Conservation (phyloP, 2,329 filamentous ascomycete genomes). For the Trichoderma brevicompactum region DNA sequence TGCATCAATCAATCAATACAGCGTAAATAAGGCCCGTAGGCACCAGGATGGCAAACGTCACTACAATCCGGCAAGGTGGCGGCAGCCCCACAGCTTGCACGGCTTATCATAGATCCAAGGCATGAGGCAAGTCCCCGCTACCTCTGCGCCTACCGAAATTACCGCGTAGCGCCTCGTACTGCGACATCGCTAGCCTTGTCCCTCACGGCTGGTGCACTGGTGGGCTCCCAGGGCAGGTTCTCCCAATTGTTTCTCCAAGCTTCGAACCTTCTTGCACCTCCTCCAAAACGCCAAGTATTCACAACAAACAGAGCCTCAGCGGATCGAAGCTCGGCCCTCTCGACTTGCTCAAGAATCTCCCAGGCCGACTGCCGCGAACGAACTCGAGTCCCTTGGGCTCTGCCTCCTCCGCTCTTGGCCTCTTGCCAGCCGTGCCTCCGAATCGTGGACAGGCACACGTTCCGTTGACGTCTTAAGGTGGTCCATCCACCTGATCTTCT, state of each 20-base stretch:
- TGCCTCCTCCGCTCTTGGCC: background rate
- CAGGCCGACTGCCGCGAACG: constrained; percentile 25
- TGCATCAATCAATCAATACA: too few relatives aligned
- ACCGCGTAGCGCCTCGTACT: constrained; percentile 31
- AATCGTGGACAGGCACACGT: constrained; percentile 11
- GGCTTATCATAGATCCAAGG: constrained; percentile 5
- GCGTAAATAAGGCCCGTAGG: constrained; percentile 19
- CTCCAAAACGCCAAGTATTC: constrained; percentile 32
- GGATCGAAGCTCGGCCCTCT: constrained; percentile 4
- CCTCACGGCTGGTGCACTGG: constrained; percentile 29
- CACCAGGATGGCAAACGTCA: constrained; percentile 35
- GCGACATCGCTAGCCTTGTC: constrained; percentile 27
- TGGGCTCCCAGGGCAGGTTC: constrained; percentile 31
- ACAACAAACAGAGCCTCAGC: constrained; percentile 29
- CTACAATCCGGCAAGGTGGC: constrained; percentile 24
- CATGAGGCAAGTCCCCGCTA: constrained; percentile 32
- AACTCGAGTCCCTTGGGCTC: background rate
- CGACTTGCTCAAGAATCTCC: constrained; percentile 11
- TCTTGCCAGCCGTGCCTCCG: background rate
- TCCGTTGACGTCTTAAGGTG: constrained; percentile 13
- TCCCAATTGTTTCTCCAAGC: constrained; percentile 35
- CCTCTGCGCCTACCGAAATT: constrained; percentile 29
- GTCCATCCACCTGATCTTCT: constrained; percentile 9
- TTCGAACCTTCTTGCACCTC: constrained; percentile 42
- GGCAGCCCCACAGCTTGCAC: constrained; percentile 18